Evolutionary conservation across 805 yeast species (phyloP).

Genomic region (Candida ascalaphidarum): DNA sequence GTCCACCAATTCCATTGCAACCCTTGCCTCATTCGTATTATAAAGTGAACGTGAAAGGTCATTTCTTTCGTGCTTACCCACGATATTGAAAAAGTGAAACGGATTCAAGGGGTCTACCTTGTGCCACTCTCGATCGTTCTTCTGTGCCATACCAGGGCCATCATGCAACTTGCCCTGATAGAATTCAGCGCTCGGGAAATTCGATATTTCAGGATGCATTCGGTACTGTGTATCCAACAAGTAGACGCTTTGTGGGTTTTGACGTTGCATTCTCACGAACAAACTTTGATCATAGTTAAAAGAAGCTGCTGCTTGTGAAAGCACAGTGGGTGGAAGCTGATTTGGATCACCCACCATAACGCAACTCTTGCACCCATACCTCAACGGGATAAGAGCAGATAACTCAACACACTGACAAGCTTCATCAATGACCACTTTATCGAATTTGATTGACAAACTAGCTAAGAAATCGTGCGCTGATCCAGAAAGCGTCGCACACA

Average conservation of each 20-base stretch:
- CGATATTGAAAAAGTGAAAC: slow-evolving; percentile 67
- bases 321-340: slow-evolving; percentile 93
- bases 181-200: slow-evolving; percentile 79
- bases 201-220: slow-evolving; percentile 91
- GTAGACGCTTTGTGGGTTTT: slow-evolving; percentile 51
- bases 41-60: slow-evolving; percentile 58
- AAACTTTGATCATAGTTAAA: slow-evolving; percentile 81
- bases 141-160: slow-evolving; percentile 62
- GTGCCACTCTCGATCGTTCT: slow-evolving; percentile 76
- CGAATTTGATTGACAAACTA: slow-evolving; percentile 67
- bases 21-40: slow-evolving; percentile 63
- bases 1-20: slow-evolving; percentile 59
- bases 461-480: slow-evolving; percentile 86
- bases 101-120: slow-evolving; percentile 48
- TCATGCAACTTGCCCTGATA: slow-evolving; percentile 66
- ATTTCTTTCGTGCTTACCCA: slow-evolving; percentile 56
- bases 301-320: slow-evolving; percentile 79
- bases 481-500: slow-evolving; percentile 89
- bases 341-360: slow-evolving; percentile 99
- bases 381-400: slow-evolving; percentile 82
- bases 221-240: slow-evolving; percentile 89
- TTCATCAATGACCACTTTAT: slow-evolving; percentile 89
- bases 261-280: slow-evolving; percentile 85
- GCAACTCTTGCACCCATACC: slow-evolving; percentile 85
- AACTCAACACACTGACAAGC: slow-evolving; percentile 96